Percentiles rank a stretch among this genome's conserved stretches.
phyloP scores from a whole-genome alignment of 306 rosid genomes.

The Geum urbanum region DNA sequence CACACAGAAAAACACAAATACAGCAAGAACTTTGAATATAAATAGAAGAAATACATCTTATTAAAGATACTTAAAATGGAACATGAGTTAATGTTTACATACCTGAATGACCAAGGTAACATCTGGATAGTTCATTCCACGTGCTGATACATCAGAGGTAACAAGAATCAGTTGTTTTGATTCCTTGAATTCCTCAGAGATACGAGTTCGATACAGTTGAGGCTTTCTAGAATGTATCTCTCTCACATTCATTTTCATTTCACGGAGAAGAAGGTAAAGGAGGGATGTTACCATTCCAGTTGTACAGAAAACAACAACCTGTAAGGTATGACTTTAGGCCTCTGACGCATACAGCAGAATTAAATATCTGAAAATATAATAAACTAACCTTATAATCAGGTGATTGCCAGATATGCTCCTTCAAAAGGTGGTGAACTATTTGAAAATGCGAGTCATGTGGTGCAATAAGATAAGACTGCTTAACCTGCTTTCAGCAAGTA shows the following conservation, averaged over 20 bases:
- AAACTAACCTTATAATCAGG: conserved; percentile 74
- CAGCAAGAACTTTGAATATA: not conserved
- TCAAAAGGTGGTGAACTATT: conserved; percentile 62
- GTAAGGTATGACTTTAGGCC: conserved; percentile 32
- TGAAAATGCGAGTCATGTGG: conserved; percentile 77
- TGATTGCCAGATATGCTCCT: conserved; percentile 60
- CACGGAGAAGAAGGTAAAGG: conserved; percentile 60
- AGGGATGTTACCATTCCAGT: conserved; percentile 86
- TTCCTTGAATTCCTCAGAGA: conserved; percentile 81
- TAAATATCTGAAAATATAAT: conserved; percentile 15
- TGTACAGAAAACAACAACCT: conserved; percentile 88
- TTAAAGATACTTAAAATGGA: not conserved
- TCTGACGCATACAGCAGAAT: conserved; percentile 14
- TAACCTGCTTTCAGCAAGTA: conserved; percentile 51
- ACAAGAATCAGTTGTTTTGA: conserved; percentile 74
- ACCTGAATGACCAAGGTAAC: conserved; percentile 95
- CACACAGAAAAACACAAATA: not conserved
- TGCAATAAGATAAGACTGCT: conserved; percentile 64
- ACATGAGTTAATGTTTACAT: conserved; percentile 3
- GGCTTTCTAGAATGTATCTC: conserved; percentile 94
- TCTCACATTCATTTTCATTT: conserved; percentile 85
- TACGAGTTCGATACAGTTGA: conserved; percentile 70
- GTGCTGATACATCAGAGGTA: conserved; percentile 87
- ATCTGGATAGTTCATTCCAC: conserved; percentile 94
- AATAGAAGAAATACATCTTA: not conserved